Base-by-base conservation (phyloP, 1,139 yeast species). In the Diutina siamensis region DNA sequence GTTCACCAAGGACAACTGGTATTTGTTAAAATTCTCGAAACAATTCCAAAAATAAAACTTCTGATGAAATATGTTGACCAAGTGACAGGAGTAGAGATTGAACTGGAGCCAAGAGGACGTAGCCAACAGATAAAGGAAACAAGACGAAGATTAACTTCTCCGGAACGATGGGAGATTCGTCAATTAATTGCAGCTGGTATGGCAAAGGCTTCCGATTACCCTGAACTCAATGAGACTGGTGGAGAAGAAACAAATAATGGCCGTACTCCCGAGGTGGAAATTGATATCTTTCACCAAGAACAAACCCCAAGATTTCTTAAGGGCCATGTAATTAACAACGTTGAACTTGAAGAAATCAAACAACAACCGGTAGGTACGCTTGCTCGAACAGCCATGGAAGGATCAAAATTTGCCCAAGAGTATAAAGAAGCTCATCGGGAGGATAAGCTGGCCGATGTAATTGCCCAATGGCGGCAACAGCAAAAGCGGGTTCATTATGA, bases 161-260 rank as follows among this genome's bases (percentile, higher is more conserved):
- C 95, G 1, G 97, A 89, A 59, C 64, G 89, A 48, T 89, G 96
- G 95, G 97, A 89, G 56, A 72, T 86, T 46, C 69, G 85, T 32
- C 97, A 89, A 56, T 65, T 86, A 32, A 81, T 83, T 33, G 83
- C 94, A 0, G 78, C 94, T 3, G 95, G 95, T 2, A 92, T 76
- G 0, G 77, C 78, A 0, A 70, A 79, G 2, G 76, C 82, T 0
- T 72, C 78, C 12, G 92, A 83, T 49, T 80, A 80, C 54, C 92
- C 92, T 1, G 94, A 82, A 46, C 60, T 83, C 1, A 54, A 56
- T 35, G 59, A 77, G 4, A 17, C 15, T 25, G 10, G 10, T 25
- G 42, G 20, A 8, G 21, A 38, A 15, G 21, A 22, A 22, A 15
- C 31, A 5, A 4, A 12, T 17, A 25, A 5, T 12, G 38, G 22